Evolutionary conservation across 2,329 filamentous ascomycete genomes (phyloP), one percentile per base, ranked within the genome.

Genomic region (Epichloe typhina): DNA sequence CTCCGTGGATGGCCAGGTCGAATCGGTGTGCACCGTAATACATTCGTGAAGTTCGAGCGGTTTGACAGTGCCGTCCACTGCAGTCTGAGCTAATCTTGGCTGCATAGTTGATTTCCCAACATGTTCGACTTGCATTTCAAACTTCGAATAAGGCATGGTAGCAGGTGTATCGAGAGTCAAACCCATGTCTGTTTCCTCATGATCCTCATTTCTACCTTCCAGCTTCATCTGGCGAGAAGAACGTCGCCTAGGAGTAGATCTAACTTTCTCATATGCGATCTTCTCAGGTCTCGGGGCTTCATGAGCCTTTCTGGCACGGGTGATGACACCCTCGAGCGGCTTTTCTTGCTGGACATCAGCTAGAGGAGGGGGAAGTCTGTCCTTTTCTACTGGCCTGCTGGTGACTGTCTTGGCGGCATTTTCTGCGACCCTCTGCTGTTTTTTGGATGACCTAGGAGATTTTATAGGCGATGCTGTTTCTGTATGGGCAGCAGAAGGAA

Each of bases 11-110:
- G 58, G 53, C 17, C 42, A 39, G 17, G 43, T 26, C 15, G 52
- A 52, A 9, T 61, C 57, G 12, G 47, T 50, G 9, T 60, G 57
- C 5, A 61, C 57, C 36, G 53, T 54, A 17, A 61, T 62, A 40
- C 52, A 59, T 36, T 53, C 54, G 17, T 52, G 45, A 5, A 39
- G 26, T 21, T 46, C 26, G 21, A 44, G 5, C 17, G 31, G 37
- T 15, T 21, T 21, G 23, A 37, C 6, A 19, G 9, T 33, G 33
- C 9, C 13, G 21, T 17, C 12, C 33, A 26, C 21, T 11, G 5
- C 15, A 23, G 35, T 21, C 26, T 50, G 17, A 46, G 21, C 38
- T 36, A 39, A 21, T 19, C 8, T 13, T 38, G 19, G 15, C 31
- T 17, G 26, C 19, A 12, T 36, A 11, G 36, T n/a, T 12, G 17